Evolutionary conservation across 495 filamentous ascomycete species (phyloP).

Genomic region (Xylaria castorea): DNA sequence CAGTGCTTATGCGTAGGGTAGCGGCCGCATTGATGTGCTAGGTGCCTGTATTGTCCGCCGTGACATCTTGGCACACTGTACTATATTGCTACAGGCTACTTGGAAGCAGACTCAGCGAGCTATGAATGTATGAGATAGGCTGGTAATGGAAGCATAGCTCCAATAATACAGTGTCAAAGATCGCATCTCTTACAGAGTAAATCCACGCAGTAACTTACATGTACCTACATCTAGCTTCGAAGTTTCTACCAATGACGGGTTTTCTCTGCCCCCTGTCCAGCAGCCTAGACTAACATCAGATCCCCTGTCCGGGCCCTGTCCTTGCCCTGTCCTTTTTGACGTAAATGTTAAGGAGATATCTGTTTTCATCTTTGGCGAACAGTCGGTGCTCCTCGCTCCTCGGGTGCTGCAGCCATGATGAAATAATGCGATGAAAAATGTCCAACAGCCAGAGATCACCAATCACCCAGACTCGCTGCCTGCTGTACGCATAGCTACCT

Average conservation of each 20-base stretch:
- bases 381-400: slow-evolving; percentile 1
- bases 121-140: not conserved
- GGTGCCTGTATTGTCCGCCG: not conserved
- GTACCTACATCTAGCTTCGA: not conserved
- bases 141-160: no score
- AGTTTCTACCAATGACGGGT: slow-evolving; percentile 10
- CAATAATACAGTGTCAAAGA: not conserved
- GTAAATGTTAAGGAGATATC: not conserved
- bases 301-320: no score
- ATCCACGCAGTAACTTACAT: not conserved
- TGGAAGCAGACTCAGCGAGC: not conserved
- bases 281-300: not conserved
- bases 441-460: no score
- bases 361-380: slow-evolving; percentile 12
- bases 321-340: not conserved
- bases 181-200: not conserved
- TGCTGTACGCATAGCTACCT: not conserved
- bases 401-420: not conserved
- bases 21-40: not conserved
- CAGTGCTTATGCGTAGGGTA: no score
- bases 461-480: not conserved
- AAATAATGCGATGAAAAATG: not conserved
- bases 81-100: not conserved
- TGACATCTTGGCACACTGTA: slow-evolving; percentile 10
- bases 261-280: not conserved